Evolutionary conservation across 202 grass and related monocot genomes (phyloP).

Genomic region (Musa balbisiana): DNA sequence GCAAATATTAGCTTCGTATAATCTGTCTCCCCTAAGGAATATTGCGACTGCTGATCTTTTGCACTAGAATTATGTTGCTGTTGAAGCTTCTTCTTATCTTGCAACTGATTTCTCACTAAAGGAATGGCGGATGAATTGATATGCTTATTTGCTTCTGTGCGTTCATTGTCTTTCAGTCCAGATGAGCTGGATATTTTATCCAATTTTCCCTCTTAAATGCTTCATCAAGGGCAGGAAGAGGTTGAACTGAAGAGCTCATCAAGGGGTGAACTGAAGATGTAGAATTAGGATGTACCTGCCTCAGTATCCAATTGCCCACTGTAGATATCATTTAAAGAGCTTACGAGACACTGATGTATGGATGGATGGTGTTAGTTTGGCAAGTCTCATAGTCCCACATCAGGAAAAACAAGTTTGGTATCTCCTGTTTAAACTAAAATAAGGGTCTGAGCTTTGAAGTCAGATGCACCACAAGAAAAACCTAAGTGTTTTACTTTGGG

Average conservation of each 20-base stretch:
- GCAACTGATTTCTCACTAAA: constrained; percentile 3
- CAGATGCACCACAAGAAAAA: too few relatives aligned
- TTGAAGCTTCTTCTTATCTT: background rate
- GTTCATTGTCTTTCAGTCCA: constrained; percentile 3
- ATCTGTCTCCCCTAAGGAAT: constrained; percentile 38
- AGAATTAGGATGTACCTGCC: constrained; percentile 37
- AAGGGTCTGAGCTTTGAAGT: too few relatives aligned
- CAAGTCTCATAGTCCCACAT: too few relatives aligned
- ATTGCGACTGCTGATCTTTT: constrained; percentile 15
- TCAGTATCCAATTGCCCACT: constrained; percentile 43
- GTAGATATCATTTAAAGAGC: constrained; percentile 40
- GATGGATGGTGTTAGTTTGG: background rate
- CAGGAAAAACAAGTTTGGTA: too few relatives aligned
- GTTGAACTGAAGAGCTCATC: too few relatives aligned
- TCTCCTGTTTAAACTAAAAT: too few relatives aligned
- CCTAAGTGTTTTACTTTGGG: too few relatives aligned
- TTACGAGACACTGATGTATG: constrained; percentile 42
- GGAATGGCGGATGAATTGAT: background rate
- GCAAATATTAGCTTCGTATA: constrained; percentile 36
- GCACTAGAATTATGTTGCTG: background rate
- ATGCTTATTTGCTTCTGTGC: background rate
- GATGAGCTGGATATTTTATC: constrained; percentile 3
- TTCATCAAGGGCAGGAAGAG: constrained; percentile 25
- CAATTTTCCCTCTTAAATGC: constrained; percentile 14
- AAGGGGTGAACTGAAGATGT: constrained; percentile 30